A percentile compares a stretch with the other conserved stretches of the same genome.
Evolutionary conservation across 2,329 filamentous ascomycete genomes (phyloP).

Genomic region (Penicillium janthinellum): DNA sequence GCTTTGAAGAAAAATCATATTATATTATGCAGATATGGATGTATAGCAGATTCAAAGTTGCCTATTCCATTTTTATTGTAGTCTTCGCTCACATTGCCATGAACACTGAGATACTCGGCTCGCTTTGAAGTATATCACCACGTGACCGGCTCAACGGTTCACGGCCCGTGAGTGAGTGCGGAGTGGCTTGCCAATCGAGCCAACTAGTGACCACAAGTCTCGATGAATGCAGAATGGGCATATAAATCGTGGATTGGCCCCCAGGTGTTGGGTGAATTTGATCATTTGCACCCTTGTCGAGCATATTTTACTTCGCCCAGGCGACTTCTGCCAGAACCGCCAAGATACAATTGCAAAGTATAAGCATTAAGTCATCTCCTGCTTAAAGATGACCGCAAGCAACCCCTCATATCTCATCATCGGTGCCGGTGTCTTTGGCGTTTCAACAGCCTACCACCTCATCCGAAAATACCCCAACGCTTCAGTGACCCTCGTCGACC

Average conservation of each 20-base stretch:
- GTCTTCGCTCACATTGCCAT: not conserved
- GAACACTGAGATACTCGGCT: not conserved
- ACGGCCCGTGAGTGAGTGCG: conserved; percentile 4
- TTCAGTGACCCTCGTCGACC: conserved; percentile 29
- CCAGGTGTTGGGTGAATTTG: not conserved
- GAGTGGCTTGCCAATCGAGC: not conserved
- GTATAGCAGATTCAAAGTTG: not conserved
- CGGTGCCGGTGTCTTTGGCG: conserved; percentile 32
- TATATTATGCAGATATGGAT: not conserved
- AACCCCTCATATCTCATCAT: conserved; percentile 32
- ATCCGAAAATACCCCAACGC: conserved; percentile 34
- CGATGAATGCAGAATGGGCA: not conserved
- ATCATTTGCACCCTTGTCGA: not conserved
- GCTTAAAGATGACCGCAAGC: conserved; percentile 16
- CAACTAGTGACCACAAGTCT: not conserved
- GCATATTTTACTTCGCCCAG: not conserved
- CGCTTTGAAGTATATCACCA: conserved; percentile 5
- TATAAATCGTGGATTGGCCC: conserved; percentile 6
- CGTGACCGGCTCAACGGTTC: conserved; percentile 22
- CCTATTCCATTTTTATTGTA: not conserved
- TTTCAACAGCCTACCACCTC: conserved; percentile 32
- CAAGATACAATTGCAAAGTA: not conserved
- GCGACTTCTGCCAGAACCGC: not conserved
- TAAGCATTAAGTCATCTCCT: no score
- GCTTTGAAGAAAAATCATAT: no score